Conservation (phyloP, 2,329 filamentous ascomycete species). For the Epichloe gansuensis region DNA sequence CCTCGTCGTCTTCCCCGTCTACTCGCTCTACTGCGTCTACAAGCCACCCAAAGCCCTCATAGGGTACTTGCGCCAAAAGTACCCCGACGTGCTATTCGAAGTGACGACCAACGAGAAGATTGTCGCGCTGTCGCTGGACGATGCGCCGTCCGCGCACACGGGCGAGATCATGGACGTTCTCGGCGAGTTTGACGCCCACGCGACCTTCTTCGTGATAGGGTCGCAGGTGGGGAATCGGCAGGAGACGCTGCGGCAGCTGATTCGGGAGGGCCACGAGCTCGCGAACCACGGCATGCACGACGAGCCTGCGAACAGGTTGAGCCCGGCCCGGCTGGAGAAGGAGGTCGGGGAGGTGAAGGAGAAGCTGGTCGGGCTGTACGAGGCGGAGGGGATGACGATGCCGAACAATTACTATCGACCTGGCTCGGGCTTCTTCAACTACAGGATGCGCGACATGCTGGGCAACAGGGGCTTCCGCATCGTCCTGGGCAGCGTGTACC, state of each 20-base stretch:
- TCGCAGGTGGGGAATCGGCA: slow-evolving; percentile 52
- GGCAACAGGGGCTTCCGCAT: slow-evolving; percentile 53
- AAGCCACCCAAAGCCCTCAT: slow-evolving; percentile 67
- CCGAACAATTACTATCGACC: slow-evolving; percentile 64
- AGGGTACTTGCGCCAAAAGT: slow-evolving; percentile 54
- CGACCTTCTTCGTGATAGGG: slow-evolving; percentile 86
- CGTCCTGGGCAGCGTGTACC: slow-evolving; percentile 81
- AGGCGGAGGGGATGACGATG: slow-evolving; percentile 28
- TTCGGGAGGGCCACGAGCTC: slow-evolving; percentile 56
- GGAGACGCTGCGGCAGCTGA: slow-evolving; percentile 41
- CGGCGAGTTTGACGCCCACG: slow-evolving; percentile 51
- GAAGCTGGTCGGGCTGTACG: slow-evolving; percentile 46
- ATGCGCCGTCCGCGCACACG: slow-evolving; percentile 67
- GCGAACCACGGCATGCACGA: slow-evolving; percentile 87
- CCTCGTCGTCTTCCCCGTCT: slow-evolving; percentile 26
- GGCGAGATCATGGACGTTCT: slow-evolving; percentile 56
- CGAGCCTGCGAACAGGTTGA: slow-evolving; percentile 56
- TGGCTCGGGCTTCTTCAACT: slow-evolving; percentile 73
- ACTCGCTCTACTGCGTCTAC: slow-evolving; percentile 58
- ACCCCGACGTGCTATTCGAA: slow-evolving; percentile 72
- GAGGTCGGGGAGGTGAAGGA: slow-evolving; percentile 56
- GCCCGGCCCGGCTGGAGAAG: slow-evolving; percentile 41
- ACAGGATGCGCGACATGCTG: slow-evolving; percentile 52
- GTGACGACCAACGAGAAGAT: slow-evolving; percentile 47
- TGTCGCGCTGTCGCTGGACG: slow-evolving; percentile 77